Evolutionary conservation across 2,329 filamentous ascomycete genomes (phyloP).

Genomic region (Ilyonectria sp.): DNA sequence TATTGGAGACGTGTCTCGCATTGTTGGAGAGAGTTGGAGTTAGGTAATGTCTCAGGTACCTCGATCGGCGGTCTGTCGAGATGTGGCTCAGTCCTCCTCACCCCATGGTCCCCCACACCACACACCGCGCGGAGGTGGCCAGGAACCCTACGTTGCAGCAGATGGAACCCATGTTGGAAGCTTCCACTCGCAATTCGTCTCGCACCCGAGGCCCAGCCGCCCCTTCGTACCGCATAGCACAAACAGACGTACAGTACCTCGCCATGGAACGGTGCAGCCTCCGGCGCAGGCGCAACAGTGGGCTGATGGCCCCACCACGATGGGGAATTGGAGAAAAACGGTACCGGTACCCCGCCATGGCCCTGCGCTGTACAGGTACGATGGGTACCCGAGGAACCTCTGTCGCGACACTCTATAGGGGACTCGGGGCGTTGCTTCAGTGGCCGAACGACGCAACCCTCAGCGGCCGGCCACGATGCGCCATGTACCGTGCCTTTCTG

Average conservation of each 20-base stretch:
- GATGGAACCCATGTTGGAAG: background rate
- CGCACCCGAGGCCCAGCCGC: too few relatives aligned
- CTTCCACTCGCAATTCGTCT: background rate
- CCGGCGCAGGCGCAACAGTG: conserved; percentile 13
- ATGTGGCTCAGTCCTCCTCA: conserved; percentile 31
- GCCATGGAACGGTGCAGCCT: conserved; percentile 10
- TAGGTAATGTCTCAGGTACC: conserved; percentile 17
- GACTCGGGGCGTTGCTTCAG: too few relatives aligned
- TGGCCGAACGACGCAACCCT: conserved; percentile 12
- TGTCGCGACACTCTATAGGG: too few relatives aligned
- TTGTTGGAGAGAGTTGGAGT: conserved; percentile 8
- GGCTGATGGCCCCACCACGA: conserved; percentile 28
- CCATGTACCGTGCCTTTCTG: conserved; percentile 10
- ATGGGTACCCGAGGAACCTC: background rate
- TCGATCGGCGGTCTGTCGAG: background rate
- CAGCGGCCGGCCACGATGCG: conserved; percentile 3
- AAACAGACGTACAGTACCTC: conserved; percentile 11
- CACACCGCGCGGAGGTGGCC: conserved; percentile 7
- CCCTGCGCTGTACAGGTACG: background rate
- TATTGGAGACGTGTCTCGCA: background rate
- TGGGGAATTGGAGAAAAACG: conserved; percentile 24
- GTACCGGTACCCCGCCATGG: conserved; percentile 20
- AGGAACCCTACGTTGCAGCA: conserved; percentile 2
- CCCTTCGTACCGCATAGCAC: background rate
- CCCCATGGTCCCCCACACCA: background rate